These are phyloP conservation scores for Boechera stricta DNA, from an alignment of 345 rosid genomes.

Conservation along the genomic window DNA sequence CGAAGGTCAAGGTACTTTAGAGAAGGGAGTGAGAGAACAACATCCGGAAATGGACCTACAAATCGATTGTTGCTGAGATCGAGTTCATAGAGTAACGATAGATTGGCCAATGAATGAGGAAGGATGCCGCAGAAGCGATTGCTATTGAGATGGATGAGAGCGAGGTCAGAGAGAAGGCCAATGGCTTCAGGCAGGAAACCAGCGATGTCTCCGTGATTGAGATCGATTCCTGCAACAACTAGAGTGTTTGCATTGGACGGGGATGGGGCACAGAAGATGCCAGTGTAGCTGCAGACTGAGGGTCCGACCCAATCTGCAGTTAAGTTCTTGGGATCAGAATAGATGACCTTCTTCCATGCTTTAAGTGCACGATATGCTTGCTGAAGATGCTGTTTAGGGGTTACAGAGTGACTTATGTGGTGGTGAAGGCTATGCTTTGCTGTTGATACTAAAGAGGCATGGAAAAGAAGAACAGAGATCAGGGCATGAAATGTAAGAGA, in stretches of 20 bases:
- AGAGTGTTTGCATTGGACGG: conserved; percentile 51
- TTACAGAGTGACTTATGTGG: conserved; percentile 45
- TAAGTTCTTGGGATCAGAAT: conserved; percentile 82
- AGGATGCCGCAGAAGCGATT: conserved; percentile 90
- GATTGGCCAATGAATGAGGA: conserved; percentile 64
- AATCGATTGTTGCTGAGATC: conserved; percentile 91
- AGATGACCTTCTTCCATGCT: conserved; percentile 79
- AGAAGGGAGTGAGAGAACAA: conserved; percentile 68
- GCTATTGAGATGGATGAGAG: conserved; percentile 79
- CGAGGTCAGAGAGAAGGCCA: conserved; percentile 75
- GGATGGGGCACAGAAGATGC: conserved; percentile 66
- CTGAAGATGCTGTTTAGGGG: conserved; percentile 59
- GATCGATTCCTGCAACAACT: conserved; percentile 82
- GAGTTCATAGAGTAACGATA: conserved; percentile 76
- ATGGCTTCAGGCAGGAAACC: conserved; percentile 79
- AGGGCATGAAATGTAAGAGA: conserved; percentile 41
- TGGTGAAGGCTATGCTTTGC: conserved; percentile 56
- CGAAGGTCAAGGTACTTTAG: conserved; percentile 73
- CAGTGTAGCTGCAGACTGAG: conserved; percentile 70
- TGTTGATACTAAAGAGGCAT: conserved; percentile 45
- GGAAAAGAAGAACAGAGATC: conserved; percentile 35
- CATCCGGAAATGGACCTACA: conserved; percentile 77
- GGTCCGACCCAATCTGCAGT: conserved; percentile 81
- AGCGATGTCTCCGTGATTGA: conserved; percentile 73
- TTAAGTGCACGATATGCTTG: conserved; percentile 73